Base-by-base conservation (phyloP, 139 green algal genomes). In the Coccomyxa sp. region DNA sequence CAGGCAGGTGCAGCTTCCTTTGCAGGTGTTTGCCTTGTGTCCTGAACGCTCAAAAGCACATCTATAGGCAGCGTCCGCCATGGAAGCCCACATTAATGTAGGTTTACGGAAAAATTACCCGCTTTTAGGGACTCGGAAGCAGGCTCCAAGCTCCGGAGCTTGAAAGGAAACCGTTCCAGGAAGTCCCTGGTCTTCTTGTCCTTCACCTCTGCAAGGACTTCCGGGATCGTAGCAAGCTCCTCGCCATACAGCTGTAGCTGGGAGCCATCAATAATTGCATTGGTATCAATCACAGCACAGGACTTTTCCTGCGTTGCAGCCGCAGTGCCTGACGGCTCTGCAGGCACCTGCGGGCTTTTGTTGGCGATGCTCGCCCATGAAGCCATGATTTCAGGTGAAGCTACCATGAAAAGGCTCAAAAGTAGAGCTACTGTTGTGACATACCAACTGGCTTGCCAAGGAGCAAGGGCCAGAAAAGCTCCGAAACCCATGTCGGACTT, bases 241-340 rank as follows among this genome's bases (percentile, higher is more conserved):
- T 95, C 88, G 1, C 84, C 89, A 22, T 94, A 55, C 16, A 68
- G 74, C 33, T 91, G 77, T 9, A 96, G 76, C 0, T 82, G 72
- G 8, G 92, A 18, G 6, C 92, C 90, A 37, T 75, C 87, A 75
- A 98, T 97, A 50, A 98, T 90, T 27, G 94, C 93, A 77, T 97
- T 98, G 35, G 94, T 87, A 70, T 98, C 94, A 1, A 97, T 78
- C 18, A 98, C 88, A 24, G 84, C 88, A 16, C 86, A 41, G 7
- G 22, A 64, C 12, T 68, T 74, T 22, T 7, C 27, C 29, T 71
- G 27, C 18, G 64, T 10, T 37, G 35, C 18, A 18, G 71, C 41
- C 4, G 77, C 39, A 4, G 39, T 14, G 9, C 24, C 68, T 34
- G 58, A 54, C 6, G 55, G 36, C 1, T 10, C 75, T 18, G 55